Evolutionary conservation across 768 basidiomycete genomes (phyloP), one percentile per base, ranked within the genome.

Genomic region (Multifurca ochricompacta): DNA sequence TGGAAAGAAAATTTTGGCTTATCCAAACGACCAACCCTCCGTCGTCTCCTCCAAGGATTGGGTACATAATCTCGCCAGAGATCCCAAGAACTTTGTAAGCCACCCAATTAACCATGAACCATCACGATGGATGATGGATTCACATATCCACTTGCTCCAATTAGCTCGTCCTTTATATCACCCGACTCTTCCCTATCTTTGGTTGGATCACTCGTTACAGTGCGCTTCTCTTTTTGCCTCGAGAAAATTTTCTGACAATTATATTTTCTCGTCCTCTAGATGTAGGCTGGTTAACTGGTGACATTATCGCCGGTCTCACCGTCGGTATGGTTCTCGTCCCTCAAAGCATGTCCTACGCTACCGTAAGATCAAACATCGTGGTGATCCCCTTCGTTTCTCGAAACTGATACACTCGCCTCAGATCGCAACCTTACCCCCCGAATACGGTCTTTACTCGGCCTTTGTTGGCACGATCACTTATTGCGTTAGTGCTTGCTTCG

Each of bases 241-340:
- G 46, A 43, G 35, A 11, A 47, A 25, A 6, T 43, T 23, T 48
- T 23, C 41, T 34, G 11, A 40, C 19, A 3, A 16, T 3, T 11
- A 16, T 10, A 32, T n/a, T n/a, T n/a, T n/a, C 21, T 14, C 27
- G 30, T 27, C 40, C 27, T 9, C 13, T 40, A 68, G 67, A 68
- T 54, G 43, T 81, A 32, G 84, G 81, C 30, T 94, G 92, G 92
- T 67, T 90, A 10, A 75, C 79, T 19, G 91, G 92, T 23, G 93
- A 97, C 70, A 62, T 95, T 18, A 82, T 96, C 63, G 91, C 93
- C 56, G 92, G 87, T 51, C 68, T 98, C 36, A 97, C 95, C 0
- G 91, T 98, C 59, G 95, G 95, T 25, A 85, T 96, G 63, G 95
- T 99, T 10, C 74, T 97, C 43, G 92, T 98, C 6, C 95, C 95